Evolutionary conservation across 2,329 filamentous ascomycete genomes (phyloP), one percentile per base, ranked within the genome.

Genomic region (Aspergillus sp.): DNA sequence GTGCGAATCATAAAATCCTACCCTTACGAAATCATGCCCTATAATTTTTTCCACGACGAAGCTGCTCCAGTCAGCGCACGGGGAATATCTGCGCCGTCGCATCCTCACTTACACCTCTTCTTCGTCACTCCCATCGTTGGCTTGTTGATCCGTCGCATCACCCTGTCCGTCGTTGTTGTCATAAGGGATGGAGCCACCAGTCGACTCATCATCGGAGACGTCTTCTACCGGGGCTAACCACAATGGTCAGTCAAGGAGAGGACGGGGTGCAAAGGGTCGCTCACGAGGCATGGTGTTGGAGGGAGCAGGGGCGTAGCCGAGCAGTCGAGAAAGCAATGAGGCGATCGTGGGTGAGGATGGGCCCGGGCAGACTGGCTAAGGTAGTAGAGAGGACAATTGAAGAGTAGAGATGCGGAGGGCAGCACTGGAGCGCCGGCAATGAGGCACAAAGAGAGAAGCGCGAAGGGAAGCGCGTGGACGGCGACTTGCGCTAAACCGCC

Each of bases 41-140:
- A 52, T 20, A 30, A 64, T 61, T 13, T 51, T 48, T 29, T 66
- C 63, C 11, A 66, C 63, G 10, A 58, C 39, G 31, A 58, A 66
- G 5, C 63, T 66, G 24, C 22, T 24, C 26, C 13, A 16, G 26
- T 48, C 26, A 48, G 45, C 38, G 20, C 37, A 11, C 8, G 30
- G 41, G 3, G 24, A 35, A 12, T 33, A 35, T 11, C 35, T 37
- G 27, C 10, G 24, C 12, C 22, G 22, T 42, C 33, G 30, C 20
- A 32, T n/a, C n/a, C n/a, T n/a, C n/a, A 47, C 57, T 47, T 44
- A 63, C 54, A 60, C 45, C 17, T 51, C 57, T 29, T 62, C 58
- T 4, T 50, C 55, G 4, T 53, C 53, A 1, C 53, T 52, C 4
- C 53, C 51, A 1, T 49, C 47, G 8, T 50, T 52, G 3, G 38